phyloP scores from a whole-genome alignment of 345 rosid species.

The Odontarrhena argentea region DNA sequence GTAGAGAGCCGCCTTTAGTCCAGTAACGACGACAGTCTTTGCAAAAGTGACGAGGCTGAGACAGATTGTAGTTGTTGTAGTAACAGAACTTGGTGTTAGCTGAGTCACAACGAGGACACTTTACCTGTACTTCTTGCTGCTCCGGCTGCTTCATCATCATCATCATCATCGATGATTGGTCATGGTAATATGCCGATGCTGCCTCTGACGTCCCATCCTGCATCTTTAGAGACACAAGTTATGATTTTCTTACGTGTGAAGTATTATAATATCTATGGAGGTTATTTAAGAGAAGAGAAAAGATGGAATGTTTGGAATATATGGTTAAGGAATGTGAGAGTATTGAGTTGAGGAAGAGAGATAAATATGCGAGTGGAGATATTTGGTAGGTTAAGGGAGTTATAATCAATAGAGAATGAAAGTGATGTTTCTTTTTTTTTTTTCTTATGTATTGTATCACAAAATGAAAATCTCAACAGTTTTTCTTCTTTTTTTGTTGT shows the following conservation, averaged over 20 bases:
- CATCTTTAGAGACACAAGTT: constrained; percentile 38
- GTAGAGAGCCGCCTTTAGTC: constrained; percentile 92
- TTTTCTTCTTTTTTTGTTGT: no score
- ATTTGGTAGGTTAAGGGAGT: constrained; percentile 16
- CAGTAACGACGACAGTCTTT: constrained; percentile 89
- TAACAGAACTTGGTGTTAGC: constrained; percentile 91
- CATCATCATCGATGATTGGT: constrained; percentile 43
- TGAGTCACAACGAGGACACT: constrained; percentile 77
- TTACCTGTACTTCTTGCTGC: constrained; percentile 59
- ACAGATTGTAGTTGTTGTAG: constrained; percentile 91
- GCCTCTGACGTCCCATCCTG: constrained; percentile 52
- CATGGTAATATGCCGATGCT: constrained; percentile 33
- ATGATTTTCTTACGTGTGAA: no score
- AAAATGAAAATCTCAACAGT: constrained; percentile 19
- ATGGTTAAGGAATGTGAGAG: background rate
- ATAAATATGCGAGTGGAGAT: constrained; percentile 34
- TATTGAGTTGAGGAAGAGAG: constrained; percentile 12
- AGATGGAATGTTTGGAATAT: constrained; percentile 34
- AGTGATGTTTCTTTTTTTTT: background rate
- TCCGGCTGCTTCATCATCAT: constrained; percentile 47
- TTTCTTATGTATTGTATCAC: background rate
- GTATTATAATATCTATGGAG: background rate
- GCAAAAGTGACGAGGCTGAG: constrained; percentile 88
- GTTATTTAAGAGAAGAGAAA: background rate
- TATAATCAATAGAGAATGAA: background rate